Evolutionary conservation across 768 basidiomycete species (phyloP).

Genomic region (Lactarius psammicola): DNA sequence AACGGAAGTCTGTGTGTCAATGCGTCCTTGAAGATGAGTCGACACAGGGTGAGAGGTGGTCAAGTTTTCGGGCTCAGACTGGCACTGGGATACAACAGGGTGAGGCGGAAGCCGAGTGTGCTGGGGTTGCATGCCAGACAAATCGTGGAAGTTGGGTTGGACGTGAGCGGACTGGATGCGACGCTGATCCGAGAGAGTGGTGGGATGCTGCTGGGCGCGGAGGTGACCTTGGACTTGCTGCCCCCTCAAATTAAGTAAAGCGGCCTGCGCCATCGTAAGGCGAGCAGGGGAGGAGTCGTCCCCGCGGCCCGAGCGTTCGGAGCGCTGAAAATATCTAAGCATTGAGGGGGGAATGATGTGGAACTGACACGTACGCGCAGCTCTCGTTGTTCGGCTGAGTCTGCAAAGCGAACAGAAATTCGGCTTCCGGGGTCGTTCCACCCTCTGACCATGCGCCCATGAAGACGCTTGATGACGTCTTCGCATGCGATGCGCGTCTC

Average conservation of each 20-base stretch:
- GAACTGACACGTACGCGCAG: conserved; percentile 52
- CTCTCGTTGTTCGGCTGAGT: conserved; percentile 74
- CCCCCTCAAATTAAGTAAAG: conserved; percentile 71
- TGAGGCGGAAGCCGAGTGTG: conserved; percentile 27
- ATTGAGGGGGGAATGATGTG: conserved; percentile 10
- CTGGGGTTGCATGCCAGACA: conserved; percentile 5
- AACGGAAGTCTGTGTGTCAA: neutral
- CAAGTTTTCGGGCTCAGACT: conserved; percentile 11
- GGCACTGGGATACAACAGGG: conserved; percentile 20
- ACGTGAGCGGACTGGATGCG: conserved; percentile 22
- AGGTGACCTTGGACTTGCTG: conserved; percentile 45
- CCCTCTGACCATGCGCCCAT: conserved; percentile 77
- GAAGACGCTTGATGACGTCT: conserved; percentile 72
- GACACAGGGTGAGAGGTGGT: conserved; percentile 14
- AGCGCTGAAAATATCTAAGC: conserved; percentile 44
- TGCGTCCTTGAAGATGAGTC: conserved; percentile 19
- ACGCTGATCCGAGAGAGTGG: conserved; percentile 31
- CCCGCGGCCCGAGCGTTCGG: conserved; percentile 58
- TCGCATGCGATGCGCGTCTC: conserved; percentile 72
- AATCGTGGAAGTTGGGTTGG: conserved; percentile 6
- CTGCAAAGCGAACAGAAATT: conserved; percentile 78
- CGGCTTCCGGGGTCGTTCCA: conserved; percentile 75
- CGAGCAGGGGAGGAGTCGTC: conserved; percentile 62
- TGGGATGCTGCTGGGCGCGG: conserved; percentile 16
- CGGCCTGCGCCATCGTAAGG: conserved; percentile 75